Percentiles rank a stretch among this genome's conserved stretches.
These are phyloP conservation scores for Arthrobotrys pseudoclavata DNA, from an alignment of 2,329 filamentous ascomycete species.

Conservation along the genomic window DNA sequence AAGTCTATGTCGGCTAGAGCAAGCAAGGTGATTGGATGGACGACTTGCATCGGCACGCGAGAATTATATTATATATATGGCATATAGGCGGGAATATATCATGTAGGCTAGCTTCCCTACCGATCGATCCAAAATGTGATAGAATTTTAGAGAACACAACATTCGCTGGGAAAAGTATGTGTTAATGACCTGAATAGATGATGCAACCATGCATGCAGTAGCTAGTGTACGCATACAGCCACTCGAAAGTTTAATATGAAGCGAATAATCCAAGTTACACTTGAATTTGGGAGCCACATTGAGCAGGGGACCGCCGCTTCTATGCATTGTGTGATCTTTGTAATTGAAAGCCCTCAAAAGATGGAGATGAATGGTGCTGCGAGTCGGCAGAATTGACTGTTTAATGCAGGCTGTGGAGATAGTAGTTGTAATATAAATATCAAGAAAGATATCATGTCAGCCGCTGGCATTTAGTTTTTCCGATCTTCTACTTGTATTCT, in stretches of 20 bases:
- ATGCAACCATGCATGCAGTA: conserved; percentile 34
- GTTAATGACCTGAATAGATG: conserved; percentile 10
- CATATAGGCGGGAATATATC: conserved; percentile 19
- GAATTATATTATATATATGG: conserved; percentile 6
- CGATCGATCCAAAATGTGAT: conserved; percentile 32
- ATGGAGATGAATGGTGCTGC: not conserved
- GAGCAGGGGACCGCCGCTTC: not conserved
- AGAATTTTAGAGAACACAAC: conserved; percentile 2
- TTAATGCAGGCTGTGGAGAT: not conserved
- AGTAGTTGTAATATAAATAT: not conserved
- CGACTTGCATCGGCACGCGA: conserved; percentile 19
- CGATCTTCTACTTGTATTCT: not conserved
- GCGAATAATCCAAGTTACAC: conserved; percentile 2
- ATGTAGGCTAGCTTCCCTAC: conserved; percentile 29
- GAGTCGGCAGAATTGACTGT: conserved; percentile 3
- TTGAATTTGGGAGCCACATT: conserved; percentile 4
- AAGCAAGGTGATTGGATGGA: conserved; percentile 34
- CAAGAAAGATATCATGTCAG: not conserved
- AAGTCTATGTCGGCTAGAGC: conserved; percentile 12
- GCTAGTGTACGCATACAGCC: not conserved
- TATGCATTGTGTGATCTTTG: conserved; percentile 3
- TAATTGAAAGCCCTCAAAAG: not conserved
- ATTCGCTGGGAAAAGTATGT: not conserved
- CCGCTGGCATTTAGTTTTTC: not conserved
- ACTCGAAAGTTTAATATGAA: conserved; percentile 19